Base-by-base conservation (phyloP, 176 grass and related monocot genomes). In the Aegilops longissima region DNA sequence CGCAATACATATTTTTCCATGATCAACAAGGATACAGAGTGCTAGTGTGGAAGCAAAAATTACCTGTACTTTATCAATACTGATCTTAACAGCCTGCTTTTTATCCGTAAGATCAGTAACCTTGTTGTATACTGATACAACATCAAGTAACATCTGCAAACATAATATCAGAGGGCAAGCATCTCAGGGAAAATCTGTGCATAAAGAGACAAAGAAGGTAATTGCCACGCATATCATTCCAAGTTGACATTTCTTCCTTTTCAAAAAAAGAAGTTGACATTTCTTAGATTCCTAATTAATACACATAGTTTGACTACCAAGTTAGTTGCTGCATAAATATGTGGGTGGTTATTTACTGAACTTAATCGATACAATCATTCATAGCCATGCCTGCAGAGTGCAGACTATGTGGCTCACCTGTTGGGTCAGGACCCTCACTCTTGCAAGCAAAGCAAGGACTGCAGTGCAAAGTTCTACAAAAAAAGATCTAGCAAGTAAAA, bases 401-500 rank as follows among this genome's bases (percentile, higher is more conserved):
- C 77, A 27, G 14, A 83, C 78, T 71, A 77, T 58, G 68, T 5
- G 62, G 38, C 81, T 86, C 79, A 99, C 97, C 88, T 99, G 97
- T 85, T 99, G 97, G 83, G 93, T 80, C 67, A 99, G 85, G 24
- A 89, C 89, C 78, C 92, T 87, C 72, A 94, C 64, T 66, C 94
- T 87, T 51, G 93, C 97, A 73, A 99, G 94, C 72, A 99, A 90
- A 77, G 94, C 87, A 12, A 99, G 73, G 27, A 92, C 30, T 27
- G 91, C 91, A 12, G 84, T 88, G 25, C 84, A 96, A 78, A 96
- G 86, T 66, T 93, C 92, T 25, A 90, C 23, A 10, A 99, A 99
- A 82, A 99, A 99, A 49, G 94, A 94, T 89, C 90, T 96, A 80
- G 92, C 97, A 79, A 99, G 90, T 77, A 99, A 89, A 79, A 94